phyloP scores from a whole-genome alignment of 1,284 basidiomycete species.

The Hemileccinum hortonii region DNA sequence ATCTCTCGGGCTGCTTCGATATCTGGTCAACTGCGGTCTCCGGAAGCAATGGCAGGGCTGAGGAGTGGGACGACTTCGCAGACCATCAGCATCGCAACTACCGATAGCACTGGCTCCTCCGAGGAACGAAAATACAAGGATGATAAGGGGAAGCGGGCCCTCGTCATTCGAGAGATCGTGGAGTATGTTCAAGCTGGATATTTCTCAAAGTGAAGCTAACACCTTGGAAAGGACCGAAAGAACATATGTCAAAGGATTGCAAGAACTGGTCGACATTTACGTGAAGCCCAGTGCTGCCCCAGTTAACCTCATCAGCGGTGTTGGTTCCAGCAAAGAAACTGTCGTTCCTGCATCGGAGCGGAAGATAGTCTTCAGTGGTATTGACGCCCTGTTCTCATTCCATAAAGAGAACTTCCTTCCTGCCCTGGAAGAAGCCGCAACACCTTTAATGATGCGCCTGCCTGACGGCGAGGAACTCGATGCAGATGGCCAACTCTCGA shows the following conservation, averaged over 20 bases:
- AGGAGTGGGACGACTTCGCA: conserved; percentile 60
- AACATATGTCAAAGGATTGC: conserved; percentile 90
- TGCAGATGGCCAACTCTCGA: conserved; percentile 70
- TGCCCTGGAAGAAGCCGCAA: conserved; percentile 75
- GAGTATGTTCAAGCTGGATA: conserved; percentile 53
- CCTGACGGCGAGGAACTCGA: conserved; percentile 54
- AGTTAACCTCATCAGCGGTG: conserved; percentile 66
- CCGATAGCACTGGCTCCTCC: conserved; percentile 62
- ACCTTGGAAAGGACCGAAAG: conserved; percentile 75
- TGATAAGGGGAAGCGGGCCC: conserved; percentile 76
- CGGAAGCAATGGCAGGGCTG: conserved; percentile 55
- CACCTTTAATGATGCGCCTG: conserved; percentile 57
- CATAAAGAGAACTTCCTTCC: conserved; percentile 92
- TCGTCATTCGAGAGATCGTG: conserved; percentile 83
- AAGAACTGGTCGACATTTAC: conserved; percentile 94
- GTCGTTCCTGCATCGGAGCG: conserved; percentile 86
- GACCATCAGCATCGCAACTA: conserved; percentile 71
- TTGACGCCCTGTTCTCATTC: conserved; percentile 90
- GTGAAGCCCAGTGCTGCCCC: conserved; percentile 81
- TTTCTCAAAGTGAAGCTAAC: conserved; percentile 15
- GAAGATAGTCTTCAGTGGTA: conserved; percentile 88
- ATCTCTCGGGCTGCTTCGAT: conserved; percentile 41
- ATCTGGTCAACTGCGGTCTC: conserved; percentile 58
- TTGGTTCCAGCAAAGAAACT: conserved; percentile 75
- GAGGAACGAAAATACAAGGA: conserved; percentile 87